Base-by-base conservation (phyloP, 805 yeast species). In the Saccharomycopsis sp. region DNA sequence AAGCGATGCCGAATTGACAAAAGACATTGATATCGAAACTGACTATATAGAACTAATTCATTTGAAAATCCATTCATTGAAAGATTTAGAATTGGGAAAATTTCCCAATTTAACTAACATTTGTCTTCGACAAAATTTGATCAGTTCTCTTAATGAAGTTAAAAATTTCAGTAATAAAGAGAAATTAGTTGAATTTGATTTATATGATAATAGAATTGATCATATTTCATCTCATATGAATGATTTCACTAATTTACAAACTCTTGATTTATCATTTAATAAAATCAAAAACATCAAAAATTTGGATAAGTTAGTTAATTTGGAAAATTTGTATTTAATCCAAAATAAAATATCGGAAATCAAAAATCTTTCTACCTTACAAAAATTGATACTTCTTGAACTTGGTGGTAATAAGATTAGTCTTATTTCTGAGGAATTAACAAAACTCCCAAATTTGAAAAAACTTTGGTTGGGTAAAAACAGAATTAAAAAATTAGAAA, bases 391-490 rank as follows among this genome's bases (percentile, higher is more conserved):
- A 39, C 82, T 80, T 49, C 62, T 92, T 40, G 98, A 92, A 59
- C 66, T 92, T 31, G 98, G 97, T 10, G 98, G 96, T 19, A 92
- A 92, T 59, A 68, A 75, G 43, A 70, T 86, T 34, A 67, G 72
- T 33, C 58, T 52, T 31, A 75, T 82, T 34, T 55, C 63, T 23
- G 80, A 76, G 47, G 73, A 74, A 31, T 55, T 88, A 50, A 67
- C 69, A 17, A 58, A 61, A 0, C 63, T 89, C 44, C 62, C 60
- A 0, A 71, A 68, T 37, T 61, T 92, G 33, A 72, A 74, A 48
- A 82, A 88, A 55, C 63, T 92, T 34, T 92, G 97, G 98, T 65
- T 92, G 31, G 98, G 97, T 34, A 86, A 87, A 54, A 92, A 92
- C 59, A 70, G 71, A 47, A 83, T 92, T 40, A 51, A 70, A 1